Conservation (phyloP, 352 stramenopile species). For the Globisporangium viniferum region DNA sequence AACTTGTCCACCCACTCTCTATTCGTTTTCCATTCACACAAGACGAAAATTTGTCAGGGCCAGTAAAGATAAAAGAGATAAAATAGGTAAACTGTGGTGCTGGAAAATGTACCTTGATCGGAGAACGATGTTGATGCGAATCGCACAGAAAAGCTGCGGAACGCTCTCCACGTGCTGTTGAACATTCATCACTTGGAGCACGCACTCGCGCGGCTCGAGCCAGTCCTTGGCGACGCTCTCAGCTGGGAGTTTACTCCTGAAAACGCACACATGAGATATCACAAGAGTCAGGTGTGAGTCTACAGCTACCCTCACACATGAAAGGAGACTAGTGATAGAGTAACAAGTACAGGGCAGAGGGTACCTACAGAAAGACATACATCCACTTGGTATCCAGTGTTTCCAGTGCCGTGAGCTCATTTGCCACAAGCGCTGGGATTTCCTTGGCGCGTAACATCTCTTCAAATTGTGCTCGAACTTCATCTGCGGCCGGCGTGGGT, state of each 20-base stretch:
- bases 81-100: no score
- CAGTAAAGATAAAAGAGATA: no score
- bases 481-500: slow-evolving; percentile 27
- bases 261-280: no score
- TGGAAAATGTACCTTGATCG: slow-evolving; percentile 32
- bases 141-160: slow-evolving; percentile 52
- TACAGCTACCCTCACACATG: no score
- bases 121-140: slow-evolving; percentile 64
- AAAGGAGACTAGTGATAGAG: not conserved
- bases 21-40: not conserved
- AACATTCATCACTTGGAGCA: slow-evolving; percentile 40
- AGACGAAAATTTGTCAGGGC: not conserved
- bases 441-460: slow-evolving; percentile 34
- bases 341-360: not conserved
- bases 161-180: slow-evolving; percentile 32
- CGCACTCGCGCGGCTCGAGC: slow-evolving; percentile 47
- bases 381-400: slow-evolving; percentile 64
- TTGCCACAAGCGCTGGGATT: slow-evolving; percentile 23
- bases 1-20: slow-evolving; percentile 63
- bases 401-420: slow-evolving; percentile 46
- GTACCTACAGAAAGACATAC: slow-evolving; percentile 62
- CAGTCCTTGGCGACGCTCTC: slow-evolving; percentile 41
- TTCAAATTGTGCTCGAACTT: slow-evolving; percentile 46
- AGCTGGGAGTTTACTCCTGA: slow-evolving; percentile 39
- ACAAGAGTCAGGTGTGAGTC: not conserved